Base-by-base conservation (phyloP, 164 flowering plant genomes). In the Saururus chinensis region DNA sequence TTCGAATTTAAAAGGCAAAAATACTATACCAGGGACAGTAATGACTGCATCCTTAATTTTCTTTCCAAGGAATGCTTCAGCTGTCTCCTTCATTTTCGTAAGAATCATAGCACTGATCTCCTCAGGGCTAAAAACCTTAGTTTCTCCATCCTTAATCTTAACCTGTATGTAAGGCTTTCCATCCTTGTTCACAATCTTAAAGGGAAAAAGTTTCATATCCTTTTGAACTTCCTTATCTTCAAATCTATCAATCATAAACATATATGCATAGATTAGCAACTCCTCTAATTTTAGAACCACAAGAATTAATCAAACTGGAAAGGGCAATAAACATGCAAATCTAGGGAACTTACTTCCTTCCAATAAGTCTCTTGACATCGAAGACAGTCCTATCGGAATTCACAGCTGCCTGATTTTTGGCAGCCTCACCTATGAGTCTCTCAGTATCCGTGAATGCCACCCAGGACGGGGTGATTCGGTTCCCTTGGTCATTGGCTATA, bases 31-130 rank as follows among this genome's bases (percentile, higher is more conserved):
- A 64, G 96, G 96, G 63, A 89, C 96, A 0, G 96, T 89, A 25
- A 89, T 85, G 41, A 89, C 95, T 40, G 97, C 97, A 75, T 89
- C 92, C 84, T 87, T 89, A 57, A 89, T 82, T 71, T 81, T 85
- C 88, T 89, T 87, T 41, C 97, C 97, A 66, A 89, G 89, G 83
- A 81, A 89, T 60, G 92, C 86, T 68, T 89, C 96, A 26, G 96
- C 96, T 56, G 96, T 89, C 70, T 89, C 95, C 83, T 87, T 89
- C 96, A 89, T 89, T 74, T 87, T 89, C 19, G 71, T 80, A 51
- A 87, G 74, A 66, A 89, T 62, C 96, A 89, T 89, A 30, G 96
- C 95, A 62, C 96, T 89, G 66, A 89, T 75, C 66, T 89, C 97
- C 76, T 90, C 95, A 40, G 97, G 97, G 73, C 92, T 85, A 72